Conservation (phyloP, 1,284 basidiomycete species). For the Pseudozyma flocculosa region DNA sequence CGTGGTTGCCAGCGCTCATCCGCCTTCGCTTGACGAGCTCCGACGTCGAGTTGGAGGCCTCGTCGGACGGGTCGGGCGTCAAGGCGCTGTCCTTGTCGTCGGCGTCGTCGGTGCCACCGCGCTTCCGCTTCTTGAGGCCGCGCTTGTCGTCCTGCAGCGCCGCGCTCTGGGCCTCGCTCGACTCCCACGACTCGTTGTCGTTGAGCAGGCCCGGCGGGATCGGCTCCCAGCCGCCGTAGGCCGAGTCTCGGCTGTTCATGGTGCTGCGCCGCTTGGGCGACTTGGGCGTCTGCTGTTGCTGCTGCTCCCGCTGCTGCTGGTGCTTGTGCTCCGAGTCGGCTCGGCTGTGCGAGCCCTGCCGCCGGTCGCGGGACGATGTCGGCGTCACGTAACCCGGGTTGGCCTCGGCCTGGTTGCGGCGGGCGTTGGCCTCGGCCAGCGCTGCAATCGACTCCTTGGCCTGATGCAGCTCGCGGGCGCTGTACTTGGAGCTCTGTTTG, state of each 20-base stretch:
- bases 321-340: constrained; percentile 5
- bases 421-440: constrained; percentile 50
- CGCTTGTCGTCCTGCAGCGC: constrained; percentile 14
- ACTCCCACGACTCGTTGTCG: constrained; percentile 50
- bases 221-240: constrained; percentile 84
- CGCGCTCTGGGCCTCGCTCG: constrained; percentile 60
- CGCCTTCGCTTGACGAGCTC: constrained; percentile 40
- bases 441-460: constrained; percentile 53
- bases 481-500: constrained; percentile 32
- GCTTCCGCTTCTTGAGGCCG: constrained; percentile 43
- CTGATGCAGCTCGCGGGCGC: constrained; percentile 49
- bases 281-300: constrained; percentile 12
- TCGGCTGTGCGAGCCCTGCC: constrained; percentile 12
- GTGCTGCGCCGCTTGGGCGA: constrained; percentile 73
- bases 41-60: constrained; percentile 8
- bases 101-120: constrained; percentile 26
- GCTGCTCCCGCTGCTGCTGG: constrained; percentile 1
- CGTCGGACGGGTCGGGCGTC: constrained; percentile 16
- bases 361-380: constrained; percentile 21
- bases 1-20: no score
- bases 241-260: constrained; percentile 94
- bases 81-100: constrained; percentile 14
- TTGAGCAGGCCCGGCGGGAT: constrained; percentile 59
- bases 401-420: constrained; percentile 35
- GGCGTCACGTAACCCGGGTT: background rate